phyloP scores from a whole-genome alignment of 257 asterid species.

The Gentiana dahurica region DNA sequence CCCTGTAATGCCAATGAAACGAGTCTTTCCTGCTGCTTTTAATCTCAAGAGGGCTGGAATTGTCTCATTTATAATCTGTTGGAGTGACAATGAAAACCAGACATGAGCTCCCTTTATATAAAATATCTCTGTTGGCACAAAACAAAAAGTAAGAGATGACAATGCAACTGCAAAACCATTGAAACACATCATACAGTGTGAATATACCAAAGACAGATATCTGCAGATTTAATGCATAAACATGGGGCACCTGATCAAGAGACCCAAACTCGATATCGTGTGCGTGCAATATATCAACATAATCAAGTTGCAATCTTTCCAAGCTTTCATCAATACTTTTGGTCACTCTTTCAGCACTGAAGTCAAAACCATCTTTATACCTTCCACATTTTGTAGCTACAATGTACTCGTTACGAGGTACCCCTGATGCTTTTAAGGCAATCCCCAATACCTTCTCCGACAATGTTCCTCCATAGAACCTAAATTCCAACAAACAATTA shows the following conservation, averaged over 20 bases:
- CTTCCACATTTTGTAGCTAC: slow-evolving; percentile 96
- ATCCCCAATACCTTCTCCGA: slow-evolving; percentile 80
- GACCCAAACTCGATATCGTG: slow-evolving; percentile 95
- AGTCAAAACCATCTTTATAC: slow-evolving; percentile 85
- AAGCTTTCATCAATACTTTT: slow-evolving; percentile 89
- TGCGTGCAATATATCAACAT: slow-evolving; percentile 83
- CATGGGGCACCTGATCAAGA: slow-evolving; percentile 68
- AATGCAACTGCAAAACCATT: too few species aligned
- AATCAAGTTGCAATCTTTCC: slow-evolving; percentile 95
- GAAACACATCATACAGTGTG: background rate
- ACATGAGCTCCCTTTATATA: background rate
- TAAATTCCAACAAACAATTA: slow-evolving; percentile 6
- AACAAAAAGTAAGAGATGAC: too few species aligned
- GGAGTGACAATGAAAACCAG: slow-evolving; percentile 12
- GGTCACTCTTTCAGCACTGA: slow-evolving; percentile 92
- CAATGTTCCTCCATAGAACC: slow-evolving; percentile 90
- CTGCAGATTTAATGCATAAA: background rate
- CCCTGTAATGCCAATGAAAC: slow-evolving; percentile 90
- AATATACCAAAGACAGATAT: background rate
- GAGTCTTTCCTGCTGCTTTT: slow-evolving; percentile 75
- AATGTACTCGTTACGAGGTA: slow-evolving; percentile 70
- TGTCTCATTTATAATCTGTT: slow-evolving; percentile 89
- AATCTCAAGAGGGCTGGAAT: slow-evolving; percentile 79
- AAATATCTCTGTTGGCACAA: background rate
- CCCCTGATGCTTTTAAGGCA: slow-evolving; percentile 77